Evolutionary conservation across 495 filamentous ascomycete genomes (phyloP).

Genomic region (Annulohypoxylon stygium): DNA sequence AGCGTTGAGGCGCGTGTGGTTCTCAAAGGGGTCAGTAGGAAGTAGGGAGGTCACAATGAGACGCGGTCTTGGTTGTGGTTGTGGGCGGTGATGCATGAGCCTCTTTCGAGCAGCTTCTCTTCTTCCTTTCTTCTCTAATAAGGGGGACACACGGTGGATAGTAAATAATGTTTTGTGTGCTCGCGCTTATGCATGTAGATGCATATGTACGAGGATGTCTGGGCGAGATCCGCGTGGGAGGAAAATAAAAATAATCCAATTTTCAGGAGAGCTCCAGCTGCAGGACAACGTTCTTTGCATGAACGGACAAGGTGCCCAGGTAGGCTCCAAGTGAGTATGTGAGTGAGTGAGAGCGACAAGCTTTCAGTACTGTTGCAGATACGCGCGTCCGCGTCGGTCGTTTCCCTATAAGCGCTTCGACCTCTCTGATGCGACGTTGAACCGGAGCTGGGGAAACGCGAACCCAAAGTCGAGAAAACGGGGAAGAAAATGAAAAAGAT

Average conservation of each 20-base stretch:
- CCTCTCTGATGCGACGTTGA: conserved; percentile 38
- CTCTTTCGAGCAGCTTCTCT: conserved; percentile 20
- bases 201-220: conserved; percentile 44
- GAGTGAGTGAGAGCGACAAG: neutral
- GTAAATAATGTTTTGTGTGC: conserved; percentile 46
- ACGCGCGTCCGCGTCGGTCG: conserved; percentile 44
- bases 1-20: conserved; percentile 30
- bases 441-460: conserved; percentile 35
- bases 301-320: conserved; percentile 25
- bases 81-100: conserved; percentile 28
- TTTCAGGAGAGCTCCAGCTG: conserved; percentile 45
- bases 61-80: conserved; percentile 10
- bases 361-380: conserved; percentile 40
- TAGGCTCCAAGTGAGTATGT: conserved; percentile 7
- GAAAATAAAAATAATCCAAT: conserved; percentile 30
- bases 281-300: conserved; percentile 43
- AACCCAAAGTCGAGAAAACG: conserved; percentile 33
- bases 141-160: conserved; percentile 36
- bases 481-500: conserved; percentile 37
- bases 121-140: conserved; percentile 26
- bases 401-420: conserved; percentile 35
- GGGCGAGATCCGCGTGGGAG: conserved; percentile 44
- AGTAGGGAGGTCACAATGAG: conserved; percentile 17
- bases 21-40: neutral
- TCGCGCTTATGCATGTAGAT: conserved; percentile 47